phyloP scores from a whole-genome alignment of 768 basidiomycete species.

The Pholiota microspora region DNA sequence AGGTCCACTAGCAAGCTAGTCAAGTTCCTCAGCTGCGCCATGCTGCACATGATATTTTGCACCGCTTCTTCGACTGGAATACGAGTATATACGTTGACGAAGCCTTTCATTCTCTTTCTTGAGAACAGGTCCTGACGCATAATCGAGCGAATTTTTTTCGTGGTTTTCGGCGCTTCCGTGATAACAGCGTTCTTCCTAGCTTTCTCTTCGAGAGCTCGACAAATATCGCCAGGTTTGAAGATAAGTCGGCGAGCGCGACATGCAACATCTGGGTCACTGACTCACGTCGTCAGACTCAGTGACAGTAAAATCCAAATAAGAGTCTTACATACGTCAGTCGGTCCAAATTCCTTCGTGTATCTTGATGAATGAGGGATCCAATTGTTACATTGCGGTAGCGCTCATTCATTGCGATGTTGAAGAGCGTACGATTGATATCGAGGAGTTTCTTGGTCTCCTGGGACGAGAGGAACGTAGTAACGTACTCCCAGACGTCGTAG shows the following conservation, averaged over 20 bases:
- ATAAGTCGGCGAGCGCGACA: slow-evolving; percentile 10
- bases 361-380: neutral
- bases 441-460: slow-evolving; percentile 2
- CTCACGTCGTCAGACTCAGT: neutral
- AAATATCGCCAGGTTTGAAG: slow-evolving; percentile 13
- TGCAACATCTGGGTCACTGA: slow-evolving; percentile 12
- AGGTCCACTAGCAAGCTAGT: slow-evolving; percentile 9
- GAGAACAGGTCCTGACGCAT: neutral
- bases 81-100: neutral
- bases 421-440: slow-evolving; percentile 3
- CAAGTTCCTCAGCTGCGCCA: slow-evolving; percentile 9
- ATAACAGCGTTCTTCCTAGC: neutral
- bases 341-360: neutral
- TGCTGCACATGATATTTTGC: slow-evolving; percentile 11
- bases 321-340: neutral
- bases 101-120: neutral
- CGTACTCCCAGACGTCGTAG: slow-evolving; percentile 16
- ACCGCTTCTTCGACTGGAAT: neutral
- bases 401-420: slow-evolving; percentile 1
- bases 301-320: neutral
- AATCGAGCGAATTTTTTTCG: neutral
- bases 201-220: neutral
- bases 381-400: neutral
- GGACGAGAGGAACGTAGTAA: slow-evolving; percentile 5
- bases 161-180: neutral